Evolutionary conservation across 306 rosid species (phyloP).

Genomic region (Quercus dentata): DNA sequence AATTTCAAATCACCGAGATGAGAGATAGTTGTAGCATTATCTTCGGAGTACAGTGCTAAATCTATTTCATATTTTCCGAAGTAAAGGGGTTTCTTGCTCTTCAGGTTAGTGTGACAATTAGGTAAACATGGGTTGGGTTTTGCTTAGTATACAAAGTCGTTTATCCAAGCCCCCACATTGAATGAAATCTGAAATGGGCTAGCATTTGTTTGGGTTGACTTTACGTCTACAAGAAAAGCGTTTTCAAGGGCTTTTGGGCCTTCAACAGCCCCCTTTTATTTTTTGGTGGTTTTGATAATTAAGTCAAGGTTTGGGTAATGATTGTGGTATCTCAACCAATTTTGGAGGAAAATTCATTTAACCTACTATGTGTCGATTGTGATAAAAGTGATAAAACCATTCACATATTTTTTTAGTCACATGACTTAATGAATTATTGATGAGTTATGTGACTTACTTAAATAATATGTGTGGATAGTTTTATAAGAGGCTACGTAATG

Average conservation of each 20-base stretch:
- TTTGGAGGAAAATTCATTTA: too few species aligned
- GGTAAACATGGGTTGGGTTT: background rate
- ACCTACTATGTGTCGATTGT: too few species aligned
- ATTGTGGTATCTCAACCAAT: too few species aligned
- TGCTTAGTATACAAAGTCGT: background rate
- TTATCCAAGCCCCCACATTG: background rate
- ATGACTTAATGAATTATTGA: too few species aligned
- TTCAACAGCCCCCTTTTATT: background rate
- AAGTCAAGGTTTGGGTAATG: too few species aligned
- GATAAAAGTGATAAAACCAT: too few species aligned
- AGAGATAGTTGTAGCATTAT: conserved; percentile 3
- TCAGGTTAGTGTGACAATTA: background rate
- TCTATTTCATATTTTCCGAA: background rate
- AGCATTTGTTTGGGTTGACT: background rate
- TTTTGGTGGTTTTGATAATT: background rate
- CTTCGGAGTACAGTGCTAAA: background rate
- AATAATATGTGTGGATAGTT: too few species aligned
- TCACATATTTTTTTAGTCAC: too few species aligned
- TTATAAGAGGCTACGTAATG: too few species aligned
- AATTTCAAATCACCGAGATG: background rate
- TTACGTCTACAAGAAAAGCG: background rate
- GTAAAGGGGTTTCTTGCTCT: background rate
- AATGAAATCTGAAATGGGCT: background rate
- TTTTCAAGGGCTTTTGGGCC: background rate
- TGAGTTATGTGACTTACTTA: too few species aligned